phyloP scores from a whole-genome alignment of 768 basidiomycete species.

The Boletus fagicola region DNA sequence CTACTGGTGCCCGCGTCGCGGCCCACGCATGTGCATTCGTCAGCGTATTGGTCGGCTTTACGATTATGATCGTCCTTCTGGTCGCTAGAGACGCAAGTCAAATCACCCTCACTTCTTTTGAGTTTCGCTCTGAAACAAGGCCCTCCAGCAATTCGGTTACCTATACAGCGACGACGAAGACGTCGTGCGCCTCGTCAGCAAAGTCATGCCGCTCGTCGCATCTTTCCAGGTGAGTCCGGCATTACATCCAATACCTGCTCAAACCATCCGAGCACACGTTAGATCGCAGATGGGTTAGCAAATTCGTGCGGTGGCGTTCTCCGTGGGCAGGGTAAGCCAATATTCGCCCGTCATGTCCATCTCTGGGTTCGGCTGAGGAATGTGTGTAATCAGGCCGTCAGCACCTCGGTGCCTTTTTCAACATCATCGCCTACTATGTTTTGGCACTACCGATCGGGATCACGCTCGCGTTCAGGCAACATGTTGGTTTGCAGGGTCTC shows the following conservation, averaged over 20 bases:
- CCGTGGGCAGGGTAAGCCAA: constrained; percentile 43
- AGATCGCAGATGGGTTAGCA: constrained; percentile 53
- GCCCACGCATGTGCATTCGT: too few species aligned
- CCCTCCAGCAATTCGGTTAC: constrained; percentile 53
- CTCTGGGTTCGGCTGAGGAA: constrained; percentile 3
- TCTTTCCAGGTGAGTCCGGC: constrained; percentile 45
- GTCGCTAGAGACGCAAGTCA: constrained; percentile 52
- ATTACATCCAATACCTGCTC: not conserved
- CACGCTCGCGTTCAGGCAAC: constrained; percentile 46
- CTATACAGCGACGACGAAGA: constrained; percentile 63
- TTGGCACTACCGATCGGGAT: constrained; percentile 53
- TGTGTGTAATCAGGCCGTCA: constrained; percentile 43
- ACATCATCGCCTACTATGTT: constrained; percentile 62
- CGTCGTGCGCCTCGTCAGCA: constrained; percentile 48
- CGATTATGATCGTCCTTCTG: constrained; percentile 61
- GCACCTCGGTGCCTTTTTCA: constrained; percentile 72
- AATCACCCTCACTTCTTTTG: not conserved
- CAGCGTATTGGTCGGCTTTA: constrained; percentile 55
- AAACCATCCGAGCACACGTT: not conserved
- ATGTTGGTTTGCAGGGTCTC: constrained; percentile 47
- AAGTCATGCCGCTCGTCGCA: constrained; percentile 53
- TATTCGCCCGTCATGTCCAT: not conserved
- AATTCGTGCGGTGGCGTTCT: constrained; percentile 51
- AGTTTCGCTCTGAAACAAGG: not conserved
- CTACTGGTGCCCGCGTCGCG: too few species aligned